Conservation (phyloP, 805 yeast genomes). For the Lipomyces orientalis region DNA sequence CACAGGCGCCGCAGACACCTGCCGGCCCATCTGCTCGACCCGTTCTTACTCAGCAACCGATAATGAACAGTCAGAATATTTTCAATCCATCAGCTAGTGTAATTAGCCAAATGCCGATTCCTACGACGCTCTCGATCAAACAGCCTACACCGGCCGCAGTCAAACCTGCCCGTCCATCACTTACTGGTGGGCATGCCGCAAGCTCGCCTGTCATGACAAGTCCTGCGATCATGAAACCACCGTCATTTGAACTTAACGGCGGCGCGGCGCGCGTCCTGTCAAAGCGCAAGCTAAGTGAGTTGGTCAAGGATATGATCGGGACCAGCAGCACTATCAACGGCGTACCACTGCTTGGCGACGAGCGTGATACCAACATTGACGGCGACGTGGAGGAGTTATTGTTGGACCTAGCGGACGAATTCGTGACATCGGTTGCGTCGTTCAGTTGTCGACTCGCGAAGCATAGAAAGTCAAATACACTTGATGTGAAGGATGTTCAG, state of each 20-base stretch:
- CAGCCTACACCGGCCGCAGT: constrained; percentile 69
- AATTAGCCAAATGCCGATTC: constrained; percentile 52
- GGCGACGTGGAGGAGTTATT: constrained; percentile 94
- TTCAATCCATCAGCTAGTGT: constrained; percentile 41
- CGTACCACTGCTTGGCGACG: constrained; percentile 58
- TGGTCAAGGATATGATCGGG: constrained; percentile 71
- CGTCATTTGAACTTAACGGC: constrained; percentile 75
- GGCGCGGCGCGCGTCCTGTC: constrained; percentile 67
- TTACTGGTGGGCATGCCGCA: constrained; percentile 82
- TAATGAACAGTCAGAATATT: constrained; percentile 47
- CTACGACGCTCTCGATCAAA: constrained; percentile 68
- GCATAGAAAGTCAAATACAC: constrained; percentile 84
- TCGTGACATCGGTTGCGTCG: constrained; percentile 84
- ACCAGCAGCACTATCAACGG: constrained; percentile 55
- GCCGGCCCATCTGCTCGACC: constrained; percentile 43
- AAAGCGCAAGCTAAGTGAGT: constrained; percentile 85
- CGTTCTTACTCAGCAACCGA: constrained; percentile 47
- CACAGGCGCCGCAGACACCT: constrained; percentile 20
- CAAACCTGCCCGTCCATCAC: constrained; percentile 77
- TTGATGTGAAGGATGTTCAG: constrained; percentile 90
- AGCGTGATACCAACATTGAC: constrained; percentile 86
- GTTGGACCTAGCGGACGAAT: constrained; percentile 93
- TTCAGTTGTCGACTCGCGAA: constrained; percentile 96
- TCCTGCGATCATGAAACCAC: constrained; percentile 76
- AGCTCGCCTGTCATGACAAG: constrained; percentile 72